A percentile compares a stretch with the other conserved stretches of the same genome.
Conservation (phyloP, 1,139 yeast genomes). For the Yamadazyma taylorii region DNA sequence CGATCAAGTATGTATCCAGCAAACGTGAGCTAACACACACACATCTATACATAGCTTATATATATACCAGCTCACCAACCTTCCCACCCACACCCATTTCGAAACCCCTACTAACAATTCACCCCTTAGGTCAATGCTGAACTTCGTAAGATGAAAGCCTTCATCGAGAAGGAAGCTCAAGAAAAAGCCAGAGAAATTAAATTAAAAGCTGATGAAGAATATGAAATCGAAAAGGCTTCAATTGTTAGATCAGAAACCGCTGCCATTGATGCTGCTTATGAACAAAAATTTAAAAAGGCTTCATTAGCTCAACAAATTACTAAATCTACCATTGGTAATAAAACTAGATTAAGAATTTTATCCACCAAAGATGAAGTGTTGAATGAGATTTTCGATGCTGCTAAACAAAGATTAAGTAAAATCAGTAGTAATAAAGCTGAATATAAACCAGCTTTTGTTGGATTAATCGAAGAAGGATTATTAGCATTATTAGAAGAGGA, state of each 20-base stretch:
- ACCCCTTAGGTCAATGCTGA: slow-evolving; percentile 78
- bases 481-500: slow-evolving; percentile 70
- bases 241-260: slow-evolving; percentile 91
- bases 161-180: slow-evolving; percentile 98
- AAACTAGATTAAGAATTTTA: slow-evolving; percentile 87
- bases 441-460: slow-evolving; percentile 70
- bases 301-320: slow-evolving; percentile 92
- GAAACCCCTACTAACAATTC: background rate
- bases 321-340: slow-evolving; percentile 92
- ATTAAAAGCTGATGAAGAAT: slow-evolving; percentile 97
- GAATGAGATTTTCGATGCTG: slow-evolving; percentile 68
- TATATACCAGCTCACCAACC: too few species aligned
- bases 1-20: slow-evolving; percentile 47
- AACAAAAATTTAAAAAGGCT: slow-evolving; percentile 86
- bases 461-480: slow-evolving; percentile 82
- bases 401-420: slow-evolving; percentile 60
- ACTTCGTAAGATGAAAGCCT: slow-evolving; percentile 96
- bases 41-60: too few species aligned
- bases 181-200: slow-evolving; percentile 97
- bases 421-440: slow-evolving; percentile 48
- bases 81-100: too few species aligned
- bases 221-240: slow-evolving; percentile 94
- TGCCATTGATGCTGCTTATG: slow-evolving; percentile 79
- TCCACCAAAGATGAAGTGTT: slow-evolving; percentile 83
- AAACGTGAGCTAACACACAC: too few species aligned